phyloP scores from a whole-genome alignment of 129 eudicot genomes.

The Centaurea solstitialis region DNA sequence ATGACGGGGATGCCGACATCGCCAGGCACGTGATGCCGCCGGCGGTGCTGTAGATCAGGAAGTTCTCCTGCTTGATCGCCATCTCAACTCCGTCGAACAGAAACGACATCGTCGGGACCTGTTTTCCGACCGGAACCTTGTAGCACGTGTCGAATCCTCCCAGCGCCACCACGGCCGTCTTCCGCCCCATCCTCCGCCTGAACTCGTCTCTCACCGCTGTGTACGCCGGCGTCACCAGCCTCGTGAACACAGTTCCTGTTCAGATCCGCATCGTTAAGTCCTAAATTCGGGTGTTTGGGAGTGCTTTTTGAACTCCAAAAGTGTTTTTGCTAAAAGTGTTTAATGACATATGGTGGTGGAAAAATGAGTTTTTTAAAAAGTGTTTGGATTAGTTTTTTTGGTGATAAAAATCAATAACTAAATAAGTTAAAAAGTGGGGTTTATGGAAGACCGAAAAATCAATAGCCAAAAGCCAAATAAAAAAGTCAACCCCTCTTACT shows the following conservation, averaged over 20 bases:
- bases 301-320: too few relatives aligned
- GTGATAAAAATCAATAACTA: too few relatives aligned
- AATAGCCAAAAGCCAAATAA: too few relatives aligned
- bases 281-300: neutral
- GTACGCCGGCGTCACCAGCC: slow-evolving; percentile 78
- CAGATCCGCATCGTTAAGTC: neutral
- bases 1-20: slow-evolving; percentile 76
- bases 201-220: slow-evolving; percentile 70
- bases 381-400: too few relatives aligned
- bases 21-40: slow-evolving; percentile 71
- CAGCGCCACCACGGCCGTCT: slow-evolving; percentile 49
- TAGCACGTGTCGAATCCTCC: slow-evolving; percentile 97
- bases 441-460: too few relatives aligned
- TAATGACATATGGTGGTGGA: too few relatives aligned
- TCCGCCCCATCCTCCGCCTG: slow-evolving; percentile 61
- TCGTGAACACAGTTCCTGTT: slow-evolving; percentile 74
- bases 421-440: too few relatives aligned
- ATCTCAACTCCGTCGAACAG: slow-evolving; percentile 67
- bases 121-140: slow-evolving; percentile 49
- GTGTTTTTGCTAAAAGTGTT: too few relatives aligned
- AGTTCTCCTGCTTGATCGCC: slow-evolving; percentile 73
- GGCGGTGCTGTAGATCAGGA: slow-evolving; percentile 61
- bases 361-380: too few relatives aligned
- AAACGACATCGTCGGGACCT: slow-evolving; percentile 69
- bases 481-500: too few relatives aligned